Conservation (phyloP, 2,329 filamentous ascomycete species). For the Nemania sp. region DNA sequence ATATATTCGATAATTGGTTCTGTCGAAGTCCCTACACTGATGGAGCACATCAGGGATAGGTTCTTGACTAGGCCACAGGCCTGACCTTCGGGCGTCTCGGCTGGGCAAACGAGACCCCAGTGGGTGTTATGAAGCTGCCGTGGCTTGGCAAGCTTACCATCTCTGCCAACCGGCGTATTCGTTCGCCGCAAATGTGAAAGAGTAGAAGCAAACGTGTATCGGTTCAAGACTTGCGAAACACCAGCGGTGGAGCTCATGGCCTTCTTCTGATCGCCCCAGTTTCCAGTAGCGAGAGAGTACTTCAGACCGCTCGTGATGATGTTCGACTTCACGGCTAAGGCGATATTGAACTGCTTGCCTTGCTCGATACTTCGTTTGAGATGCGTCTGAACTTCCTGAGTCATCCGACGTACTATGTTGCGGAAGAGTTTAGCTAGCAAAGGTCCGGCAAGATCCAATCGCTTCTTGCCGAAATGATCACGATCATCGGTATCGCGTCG, state of each 20-base stretch:
- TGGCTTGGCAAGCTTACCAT: constrained; percentile 97
- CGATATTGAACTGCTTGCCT: constrained; percentile 86
- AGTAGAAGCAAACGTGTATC: constrained; percentile 96
- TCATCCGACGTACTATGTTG: constrained; percentile 86
- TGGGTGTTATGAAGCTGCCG: constrained; percentile 98
- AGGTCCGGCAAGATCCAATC: constrained; percentile 91
- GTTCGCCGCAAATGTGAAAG: constrained; percentile 95
- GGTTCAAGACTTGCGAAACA: constrained; percentile 96
- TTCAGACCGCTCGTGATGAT: constrained; percentile 94
- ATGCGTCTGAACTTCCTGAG: constrained; percentile 87
- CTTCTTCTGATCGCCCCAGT: constrained; percentile 99
- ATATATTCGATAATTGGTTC: constrained; percentile 94
- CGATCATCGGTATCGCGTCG: constrained; percentile 94
- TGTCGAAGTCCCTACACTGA: constrained; percentile 90
- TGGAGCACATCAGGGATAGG: constrained; percentile 95
- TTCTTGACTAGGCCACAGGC: constrained; percentile 99
- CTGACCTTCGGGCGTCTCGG: constrained; percentile 96
- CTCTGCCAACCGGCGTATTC: constrained; percentile 95
- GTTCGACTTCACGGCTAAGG: constrained; percentile 85
- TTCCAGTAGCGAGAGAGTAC: constrained; percentile 95
- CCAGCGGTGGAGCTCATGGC: constrained; percentile 92
- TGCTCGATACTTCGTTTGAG: constrained; percentile 91
- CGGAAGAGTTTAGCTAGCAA: constrained; percentile 96
- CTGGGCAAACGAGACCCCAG: constrained; percentile 96
- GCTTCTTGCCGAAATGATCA: constrained; percentile 99